Evolutionary conservation across 306 rosid species (phyloP).

Genomic region (Citrullus colocynthis): DNA sequence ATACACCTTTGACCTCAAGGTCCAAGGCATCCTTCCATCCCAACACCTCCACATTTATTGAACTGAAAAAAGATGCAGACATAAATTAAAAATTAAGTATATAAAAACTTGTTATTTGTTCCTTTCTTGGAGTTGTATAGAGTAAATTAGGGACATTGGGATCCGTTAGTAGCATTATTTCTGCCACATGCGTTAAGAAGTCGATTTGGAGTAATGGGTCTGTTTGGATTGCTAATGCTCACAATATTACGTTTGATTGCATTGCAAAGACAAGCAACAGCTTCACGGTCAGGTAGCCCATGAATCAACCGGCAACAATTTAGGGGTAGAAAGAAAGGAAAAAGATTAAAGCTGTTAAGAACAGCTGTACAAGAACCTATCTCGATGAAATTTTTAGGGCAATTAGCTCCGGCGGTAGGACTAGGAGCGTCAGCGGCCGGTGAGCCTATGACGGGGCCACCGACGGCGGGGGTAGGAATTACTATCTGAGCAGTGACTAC

Average conservation of each 20-base stretch:
- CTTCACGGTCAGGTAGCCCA: conserved; percentile 55
- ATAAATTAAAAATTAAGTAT: neutral
- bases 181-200: too few species aligned
- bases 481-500: conserved; percentile 18
- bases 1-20: neutral
- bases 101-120: neutral
- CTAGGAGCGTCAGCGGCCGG: too few species aligned
- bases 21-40: neutral
- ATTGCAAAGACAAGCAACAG: conserved; percentile 80
- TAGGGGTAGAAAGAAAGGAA: too few species aligned
- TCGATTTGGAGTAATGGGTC: too few species aligned
- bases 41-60: neutral
- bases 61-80: neutral
- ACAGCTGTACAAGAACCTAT: too few species aligned
- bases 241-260: conserved; percentile 23
- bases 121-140: neutral
- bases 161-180: neutral
- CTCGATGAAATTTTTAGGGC: too few species aligned
- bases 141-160: conserved; percentile 30
- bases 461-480: too few species aligned
- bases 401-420: too few species aligned
- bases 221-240: too few species aligned
- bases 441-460: too few species aligned
- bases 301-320: conserved; percentile 33
- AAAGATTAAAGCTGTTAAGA: too few species aligned